Base-by-base conservation (phyloP, 2,329 filamentous ascomycete species). In the Apiospora pterosperma region DNA sequence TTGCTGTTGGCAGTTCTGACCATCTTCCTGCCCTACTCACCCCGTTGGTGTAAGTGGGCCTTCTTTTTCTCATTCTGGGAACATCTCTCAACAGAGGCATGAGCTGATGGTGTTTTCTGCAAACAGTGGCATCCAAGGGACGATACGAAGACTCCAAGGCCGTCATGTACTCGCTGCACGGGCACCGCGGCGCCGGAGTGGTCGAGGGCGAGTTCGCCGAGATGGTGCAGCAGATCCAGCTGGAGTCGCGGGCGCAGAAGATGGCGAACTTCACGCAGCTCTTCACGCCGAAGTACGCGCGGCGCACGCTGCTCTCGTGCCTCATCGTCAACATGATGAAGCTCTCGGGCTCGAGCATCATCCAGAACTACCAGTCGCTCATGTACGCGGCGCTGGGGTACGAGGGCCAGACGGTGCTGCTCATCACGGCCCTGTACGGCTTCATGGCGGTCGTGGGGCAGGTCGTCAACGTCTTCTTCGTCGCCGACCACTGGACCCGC, bases 361-460 rank as follows among this genome's bases (percentile, higher is more conserved):
- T 78, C 28, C 76, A 78, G 61, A 77, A 78, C 62, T 78, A 76
- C 64, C 76, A 79, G 63, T 74, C 68, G 60, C 74, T 74, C 23
- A 74, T 78, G 48, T 79, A 78, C 63, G 70, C 69, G 4, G 68
- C 70, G 3, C 69, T 78, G 8, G 77, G 77, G 5, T 77, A 74
- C 58, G 70, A 68, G 2, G 75, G 75, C 2, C 71, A 70, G 19
- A 73, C 70, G 3, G 71, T 71, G 0, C 63, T 78, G 4, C 68
- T 78, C 12, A 78, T 78, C 62, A 74, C 72, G 41, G 75, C 71
- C 1, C 66, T 72, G 8, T 79, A 78, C 59, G 76, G 77, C 1
- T 73, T 78, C 65, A 77, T 78, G 75, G 76, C 75, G 7, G 69
- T 78, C 7, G 64, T 76, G 4, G 75, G 76, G 3, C 75, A 77